Conservation (phyloP, 106 monocot species). For the Xerophyta viscosa region DNA sequence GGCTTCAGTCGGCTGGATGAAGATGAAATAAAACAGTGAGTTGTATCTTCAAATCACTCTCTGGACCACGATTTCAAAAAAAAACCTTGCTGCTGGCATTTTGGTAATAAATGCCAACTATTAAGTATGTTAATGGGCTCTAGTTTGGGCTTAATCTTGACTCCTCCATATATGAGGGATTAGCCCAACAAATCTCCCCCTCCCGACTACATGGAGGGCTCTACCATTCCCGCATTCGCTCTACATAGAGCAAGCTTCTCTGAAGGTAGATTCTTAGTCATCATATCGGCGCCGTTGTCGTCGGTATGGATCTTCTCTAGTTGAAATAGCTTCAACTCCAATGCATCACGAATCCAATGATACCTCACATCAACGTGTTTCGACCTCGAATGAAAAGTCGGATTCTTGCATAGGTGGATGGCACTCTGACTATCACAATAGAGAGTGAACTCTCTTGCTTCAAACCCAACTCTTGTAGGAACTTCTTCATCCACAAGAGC, state of each 20-base stretch:
- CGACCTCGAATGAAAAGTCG: not conserved
- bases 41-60: no score
- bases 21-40: no score
- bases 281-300: not conserved
- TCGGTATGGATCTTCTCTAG: not conserved
- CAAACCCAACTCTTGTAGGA: not conserved
- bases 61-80: no score
- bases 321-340: not conserved
- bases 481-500: not conserved
- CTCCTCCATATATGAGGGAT: not conserved
- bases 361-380: conserved; percentile 3
- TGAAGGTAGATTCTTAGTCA: not conserved
- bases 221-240: not conserved
- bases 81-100: no score
- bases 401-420: not conserved
- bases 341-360: not conserved
- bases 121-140: no score
- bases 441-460: not conserved
- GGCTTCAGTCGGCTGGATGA: no score
- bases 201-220: not conserved
- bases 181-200: not conserved
- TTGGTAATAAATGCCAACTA: no score
- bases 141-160: no score
- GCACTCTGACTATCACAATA: not conserved
- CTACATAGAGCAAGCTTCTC: not conserved